Percentiles rank a stretch among this genome's conserved stretches.
Evolutionary conservation across 768 basidiomycete species (phyloP).

Genomic region (Tulasnella sp.): DNA sequence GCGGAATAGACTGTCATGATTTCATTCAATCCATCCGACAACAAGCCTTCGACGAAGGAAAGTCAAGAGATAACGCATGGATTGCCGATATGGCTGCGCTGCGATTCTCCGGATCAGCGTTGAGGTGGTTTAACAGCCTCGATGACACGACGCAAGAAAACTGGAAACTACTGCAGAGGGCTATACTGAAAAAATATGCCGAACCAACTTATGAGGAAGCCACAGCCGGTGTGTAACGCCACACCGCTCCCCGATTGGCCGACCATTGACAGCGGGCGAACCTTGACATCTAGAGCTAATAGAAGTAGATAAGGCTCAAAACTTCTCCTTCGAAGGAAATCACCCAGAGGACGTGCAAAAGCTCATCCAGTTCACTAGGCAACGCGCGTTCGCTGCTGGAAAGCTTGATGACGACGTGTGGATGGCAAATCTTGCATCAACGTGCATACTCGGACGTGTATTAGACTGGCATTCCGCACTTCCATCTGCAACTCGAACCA

Average conservation of each 20-base stretch:
- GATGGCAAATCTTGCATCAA: not conserved
- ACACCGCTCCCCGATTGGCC: not conserved
- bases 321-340: not conserved
- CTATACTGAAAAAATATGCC: not conserved
- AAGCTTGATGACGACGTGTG: not conserved
- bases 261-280: not conserved
- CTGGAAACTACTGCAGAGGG: not conserved
- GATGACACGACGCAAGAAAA: not conserved
- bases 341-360: not conserved
- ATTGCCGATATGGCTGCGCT: not conserved
- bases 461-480: not conserved
- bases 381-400: not conserved
- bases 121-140: not conserved
- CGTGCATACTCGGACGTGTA: not conserved
- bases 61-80: not conserved
- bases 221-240: not conserved
- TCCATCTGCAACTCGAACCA: not conserved
- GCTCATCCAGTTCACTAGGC: not conserved
- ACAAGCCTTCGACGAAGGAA: not conserved
- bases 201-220: not conserved
- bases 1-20: not conserved
- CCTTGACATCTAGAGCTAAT: not conserved
- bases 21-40: not conserved
- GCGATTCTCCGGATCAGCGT: not conserved
- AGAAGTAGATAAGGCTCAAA: not conserved